Evolutionary conservation across 2,329 filamentous ascomycete species (phyloP).

Genomic region (Apiospora pterosperma): DNA sequence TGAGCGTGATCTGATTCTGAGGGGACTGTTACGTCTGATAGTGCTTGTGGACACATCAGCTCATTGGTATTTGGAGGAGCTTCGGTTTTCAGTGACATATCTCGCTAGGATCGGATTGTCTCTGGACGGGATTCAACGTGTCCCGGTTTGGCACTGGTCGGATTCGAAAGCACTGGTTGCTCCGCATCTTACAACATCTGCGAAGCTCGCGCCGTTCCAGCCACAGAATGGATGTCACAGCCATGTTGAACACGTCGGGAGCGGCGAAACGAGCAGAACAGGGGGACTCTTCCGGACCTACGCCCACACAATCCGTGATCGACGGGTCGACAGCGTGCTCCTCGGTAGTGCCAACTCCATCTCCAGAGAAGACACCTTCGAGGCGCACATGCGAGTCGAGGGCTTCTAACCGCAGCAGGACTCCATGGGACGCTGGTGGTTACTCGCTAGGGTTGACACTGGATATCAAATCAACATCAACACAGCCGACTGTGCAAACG

Average conservation of each 20-base stretch:
- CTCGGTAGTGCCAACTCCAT: conserved; percentile 25
- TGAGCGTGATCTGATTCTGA: background rate
- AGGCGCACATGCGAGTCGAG: conserved; percentile 25
- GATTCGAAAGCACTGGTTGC: conserved; percentile 2
- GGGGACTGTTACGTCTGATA: background rate
- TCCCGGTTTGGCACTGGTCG: background rate
- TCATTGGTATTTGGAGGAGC: background rate
- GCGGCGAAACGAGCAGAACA: conserved; percentile 18
- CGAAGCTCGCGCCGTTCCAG: background rate
- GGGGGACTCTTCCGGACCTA: conserved; percentile 14
- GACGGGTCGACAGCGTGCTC: conserved; percentile 19
- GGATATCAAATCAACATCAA: conserved; percentile 32
- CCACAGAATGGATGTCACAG: conserved; percentile 37
- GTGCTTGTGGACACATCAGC: background rate
- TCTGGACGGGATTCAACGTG: background rate
- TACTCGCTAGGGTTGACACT: conserved; percentile 42
- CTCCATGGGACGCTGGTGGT: conserved; percentile 49
- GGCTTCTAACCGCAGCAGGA: conserved; percentile 33
- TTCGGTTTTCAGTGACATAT: background rate
- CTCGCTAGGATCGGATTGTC: background rate
- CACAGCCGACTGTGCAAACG: conserved; percentile 19
- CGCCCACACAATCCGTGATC: conserved; percentile 20
- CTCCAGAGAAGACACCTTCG: conserved; percentile 17
- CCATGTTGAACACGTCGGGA: conserved; percentile 35
- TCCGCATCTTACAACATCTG: background rate